Base-by-base conservation (phyloP, 1,284 basidiomycete genomes). In the Naganishia liquefaciens region DNA sequence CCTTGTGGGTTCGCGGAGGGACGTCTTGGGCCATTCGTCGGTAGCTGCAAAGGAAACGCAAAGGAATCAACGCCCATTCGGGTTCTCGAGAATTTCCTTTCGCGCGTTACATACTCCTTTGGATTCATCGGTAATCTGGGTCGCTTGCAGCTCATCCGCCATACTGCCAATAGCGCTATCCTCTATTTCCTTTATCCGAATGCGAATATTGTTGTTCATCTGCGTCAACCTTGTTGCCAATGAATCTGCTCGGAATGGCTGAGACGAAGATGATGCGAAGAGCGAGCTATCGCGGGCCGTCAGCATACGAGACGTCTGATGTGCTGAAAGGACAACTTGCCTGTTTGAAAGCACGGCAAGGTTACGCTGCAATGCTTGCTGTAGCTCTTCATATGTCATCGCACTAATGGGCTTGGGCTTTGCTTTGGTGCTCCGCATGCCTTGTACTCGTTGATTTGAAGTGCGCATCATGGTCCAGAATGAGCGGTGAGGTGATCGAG, bases 391-490 rank as follows among this genome's bases (percentile, higher is more conserved):
- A 21, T 62, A 52, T 40, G 33, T 30, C 49, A 62, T 62, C 4
- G 60, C 49, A 33, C 44, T 50, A 17, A 62, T 28, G 9, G 57
- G 57, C 27, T 60, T 60, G n/a, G 33, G 49, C 21, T 60, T 60
- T 21, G 57, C 46, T 49, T 60, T 60, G 33, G 46, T 60, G 50
- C 57, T 60, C 33, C 57, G 46, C 57, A 60, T 62, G 5, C 60
- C 60, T 13, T 52, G 39, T 3, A 53, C 50, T 6, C 60, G 60
- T 44, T 53, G 60, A 62, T 42, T 62, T 44, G 60, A 52, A 33
- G 60, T 53, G 40, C 60, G 60, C 60, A 62, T 62, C 60, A 62
- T 62, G 46, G 46, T 60, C 46, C 17, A 33, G 17, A 43, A 17
- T 43, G 54, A 10, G n/a, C 25, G 37, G 40, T 3, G 42, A 13